Percentiles rank a stretch among this genome's conserved stretches.
Evolutionary conservation across 805 yeast species (phyloP).

Genomic region (Dipodascus geniculatus): DNA sequence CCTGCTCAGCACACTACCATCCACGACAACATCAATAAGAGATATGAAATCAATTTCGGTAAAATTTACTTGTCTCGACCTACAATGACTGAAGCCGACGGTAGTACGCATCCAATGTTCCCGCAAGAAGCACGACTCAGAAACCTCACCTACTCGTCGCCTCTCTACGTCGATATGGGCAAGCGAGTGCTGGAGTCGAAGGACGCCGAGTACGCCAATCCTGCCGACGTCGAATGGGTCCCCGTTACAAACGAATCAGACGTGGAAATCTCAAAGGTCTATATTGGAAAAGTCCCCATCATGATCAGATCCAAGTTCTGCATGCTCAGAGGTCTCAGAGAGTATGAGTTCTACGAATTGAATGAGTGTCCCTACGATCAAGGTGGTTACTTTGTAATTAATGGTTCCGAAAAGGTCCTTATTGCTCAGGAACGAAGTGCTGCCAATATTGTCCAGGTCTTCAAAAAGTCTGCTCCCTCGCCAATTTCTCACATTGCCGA

Average conservation of each 20-base stretch:
- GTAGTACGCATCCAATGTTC: slow-evolving; percentile 96
- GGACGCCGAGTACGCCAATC: slow-evolving; percentile 41
- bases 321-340: slow-evolving; percentile 78
- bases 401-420: slow-evolving; percentile 95
- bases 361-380: slow-evolving; percentile 99
- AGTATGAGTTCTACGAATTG: slow-evolving; percentile 85
- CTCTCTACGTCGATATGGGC: slow-evolving; percentile 90
- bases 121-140: slow-evolving; percentile 98
- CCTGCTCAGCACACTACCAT: slow-evolving; percentile 96
- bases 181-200: slow-evolving; percentile 77
- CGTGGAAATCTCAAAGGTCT: slow-evolving; percentile 67
- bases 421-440: slow-evolving; percentile 99
- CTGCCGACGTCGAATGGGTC: slow-evolving; percentile 45
- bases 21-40: slow-evolving; percentile 76
- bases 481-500: slow-evolving; percentile 95
- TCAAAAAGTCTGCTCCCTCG: slow-evolving; percentile 94
- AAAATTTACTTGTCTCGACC: slow-evolving; percentile 94
- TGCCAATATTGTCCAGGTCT: slow-evolving; percentile 96
- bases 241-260: slow-evolving; percentile 50
- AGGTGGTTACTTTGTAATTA: slow-evolving; percentile 98
- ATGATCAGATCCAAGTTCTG: slow-evolving; percentile 96
- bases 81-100: slow-evolving; percentile 98
- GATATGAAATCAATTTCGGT: slow-evolving; percentile 96
- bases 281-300: slow-evolving; percentile 94
- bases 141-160: slow-evolving; percentile 92